Evolutionary conservation across 2,329 filamentous ascomycete genomes (phyloP).

Genomic region (Scedosporium minutisporum): DNA sequence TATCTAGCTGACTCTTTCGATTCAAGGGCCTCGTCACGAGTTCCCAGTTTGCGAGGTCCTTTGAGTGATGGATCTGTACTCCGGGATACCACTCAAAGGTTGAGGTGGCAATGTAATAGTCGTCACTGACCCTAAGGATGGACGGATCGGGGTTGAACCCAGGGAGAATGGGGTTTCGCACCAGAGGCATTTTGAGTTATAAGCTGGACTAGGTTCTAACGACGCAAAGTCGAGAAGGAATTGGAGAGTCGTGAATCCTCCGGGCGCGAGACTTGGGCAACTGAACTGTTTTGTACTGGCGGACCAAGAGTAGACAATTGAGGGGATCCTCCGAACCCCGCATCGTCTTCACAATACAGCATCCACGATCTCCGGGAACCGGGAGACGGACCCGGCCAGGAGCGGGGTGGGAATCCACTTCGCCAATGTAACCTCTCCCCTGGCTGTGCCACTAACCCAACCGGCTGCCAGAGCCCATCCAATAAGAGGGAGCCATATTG

Average conservation of each 20-base stretch:
- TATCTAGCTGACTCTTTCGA: conserved; percentile 42
- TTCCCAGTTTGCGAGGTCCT: conserved; percentile 43
- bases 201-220: background rate
- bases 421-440: too few relatives aligned
- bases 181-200: conserved; percentile 30
- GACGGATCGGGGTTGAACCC: conserved; percentile 49
- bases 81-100: conserved; percentile 48
- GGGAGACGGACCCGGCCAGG: too few relatives aligned
- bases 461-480: too few relatives aligned
- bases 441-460: too few relatives aligned
- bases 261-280: too few relatives aligned
- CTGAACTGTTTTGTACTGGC: background rate
- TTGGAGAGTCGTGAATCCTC: too few relatives aligned
- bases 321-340: background rate
- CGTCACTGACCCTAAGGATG: conserved; percentile 38
- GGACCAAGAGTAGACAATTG: background rate
- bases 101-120: conserved; percentile 47
- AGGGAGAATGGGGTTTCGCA: conserved; percentile 45
- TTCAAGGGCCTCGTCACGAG: conserved; percentile 35
- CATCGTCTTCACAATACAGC: background rate
- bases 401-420: too few relatives aligned
- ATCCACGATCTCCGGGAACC: too few relatives aligned
- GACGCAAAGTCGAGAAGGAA: background rate
- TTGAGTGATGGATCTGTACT: conserved; percentile 45
- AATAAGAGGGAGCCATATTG: too few relatives aligned